Conservation (phyloP, 768 basidiomycete species). For the Termitomyces heimii region DNA sequence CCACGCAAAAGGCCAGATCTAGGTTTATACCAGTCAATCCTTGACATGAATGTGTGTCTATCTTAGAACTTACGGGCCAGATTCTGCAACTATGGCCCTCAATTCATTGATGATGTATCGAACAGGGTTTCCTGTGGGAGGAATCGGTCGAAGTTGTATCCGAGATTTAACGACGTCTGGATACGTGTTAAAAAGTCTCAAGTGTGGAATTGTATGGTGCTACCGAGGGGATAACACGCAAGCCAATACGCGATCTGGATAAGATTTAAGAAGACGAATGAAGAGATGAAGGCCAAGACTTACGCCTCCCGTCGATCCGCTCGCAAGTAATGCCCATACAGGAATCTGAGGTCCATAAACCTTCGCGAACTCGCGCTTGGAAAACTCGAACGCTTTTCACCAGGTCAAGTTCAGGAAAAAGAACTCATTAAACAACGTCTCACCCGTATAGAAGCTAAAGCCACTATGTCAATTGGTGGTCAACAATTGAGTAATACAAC, state of each 20-base stretch:
- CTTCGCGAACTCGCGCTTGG: conserved; percentile 69
- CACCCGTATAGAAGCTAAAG: conserved; percentile 39
- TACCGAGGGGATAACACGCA: conserved; percentile 84
- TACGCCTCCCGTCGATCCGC: conserved; percentile 81
- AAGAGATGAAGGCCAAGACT: conserved; percentile 21
- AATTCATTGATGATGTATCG: conserved; percentile 75
- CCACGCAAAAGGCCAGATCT: conserved; percentile 68
- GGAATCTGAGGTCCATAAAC: conserved; percentile 65
- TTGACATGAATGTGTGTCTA: neutral
- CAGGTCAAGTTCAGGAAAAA: conserved; percentile 35
- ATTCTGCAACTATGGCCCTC: conserved; percentile 58
- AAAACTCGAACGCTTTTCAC: conserved; percentile 80
- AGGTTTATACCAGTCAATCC: neutral
- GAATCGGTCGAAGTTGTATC: conserved; percentile 70
- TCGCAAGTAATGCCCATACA: conserved; percentile 79
- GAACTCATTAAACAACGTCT: neutral
- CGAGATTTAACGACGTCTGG: conserved; percentile 89
- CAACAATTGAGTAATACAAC: conserved; percentile 15
- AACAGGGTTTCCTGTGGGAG: conserved; percentile 68
- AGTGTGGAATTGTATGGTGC: neutral
- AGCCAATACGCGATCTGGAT: conserved; percentile 88
- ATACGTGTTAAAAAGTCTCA: neutral
- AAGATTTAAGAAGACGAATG: neutral
- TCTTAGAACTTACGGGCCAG: conserved; percentile 56
- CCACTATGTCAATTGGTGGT: neutral